Conservation (phyloP, 306 rosid species). For the Cucurbita pepo region DNA sequence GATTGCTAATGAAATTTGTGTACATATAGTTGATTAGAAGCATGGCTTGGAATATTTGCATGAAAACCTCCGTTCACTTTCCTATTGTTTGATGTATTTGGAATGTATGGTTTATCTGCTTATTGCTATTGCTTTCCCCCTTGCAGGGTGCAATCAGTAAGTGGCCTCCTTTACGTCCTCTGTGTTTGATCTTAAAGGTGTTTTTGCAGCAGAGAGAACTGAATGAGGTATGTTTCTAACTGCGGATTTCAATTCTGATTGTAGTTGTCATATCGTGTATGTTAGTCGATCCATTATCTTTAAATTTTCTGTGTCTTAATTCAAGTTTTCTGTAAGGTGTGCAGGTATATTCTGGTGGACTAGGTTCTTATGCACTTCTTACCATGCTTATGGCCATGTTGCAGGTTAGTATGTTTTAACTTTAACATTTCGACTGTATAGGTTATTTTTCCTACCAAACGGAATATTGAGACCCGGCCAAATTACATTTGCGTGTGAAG, state of each 20-base stretch:
- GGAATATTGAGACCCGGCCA: neutral
- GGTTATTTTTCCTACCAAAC: neutral
- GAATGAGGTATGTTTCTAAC: conserved; percentile 49
- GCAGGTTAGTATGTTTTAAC: conserved; percentile 43
- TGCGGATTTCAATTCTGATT: neutral
- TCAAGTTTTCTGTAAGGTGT: conserved; percentile 19
- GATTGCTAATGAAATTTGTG: neutral
- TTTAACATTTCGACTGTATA: neutral
- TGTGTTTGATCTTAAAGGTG: conserved; percentile 83
- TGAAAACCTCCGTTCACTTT: neutral
- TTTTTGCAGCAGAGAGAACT: conserved; percentile 92
- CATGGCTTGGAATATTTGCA: neutral
- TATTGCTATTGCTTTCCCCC: neutral
- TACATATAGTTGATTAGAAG: neutral
- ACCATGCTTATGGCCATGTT: conserved; percentile 84
- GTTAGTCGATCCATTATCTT: neutral
- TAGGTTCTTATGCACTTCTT: conserved; percentile 92
- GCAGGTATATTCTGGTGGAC: conserved; percentile 94
- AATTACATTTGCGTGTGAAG: neutral
- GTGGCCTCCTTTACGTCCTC: conserved; percentile 74
- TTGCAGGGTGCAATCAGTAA: conserved; percentile 58
- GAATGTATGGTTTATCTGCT: neutral
- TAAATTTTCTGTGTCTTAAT: conserved; percentile 13
- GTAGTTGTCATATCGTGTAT: neutral
- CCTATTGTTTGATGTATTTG: neutral